Base-by-base conservation (phyloP, 176 grass and related monocot species). In the Phyllostachys edulis region DNA sequence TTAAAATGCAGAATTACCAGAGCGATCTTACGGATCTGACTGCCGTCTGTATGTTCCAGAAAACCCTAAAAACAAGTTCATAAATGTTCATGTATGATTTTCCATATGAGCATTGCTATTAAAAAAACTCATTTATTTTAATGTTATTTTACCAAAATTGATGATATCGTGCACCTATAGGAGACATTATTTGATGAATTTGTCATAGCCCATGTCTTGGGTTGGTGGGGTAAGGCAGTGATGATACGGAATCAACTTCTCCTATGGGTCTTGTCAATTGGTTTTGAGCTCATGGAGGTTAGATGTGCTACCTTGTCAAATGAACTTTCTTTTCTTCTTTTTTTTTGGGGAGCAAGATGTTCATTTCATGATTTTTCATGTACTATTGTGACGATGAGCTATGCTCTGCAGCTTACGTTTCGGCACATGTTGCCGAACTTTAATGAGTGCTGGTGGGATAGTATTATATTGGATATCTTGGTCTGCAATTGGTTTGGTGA, bases 401-500 rank as follows among this genome's bases (percentile, higher is more conserved):
- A 80, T 86, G 75, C 76, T 64, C 74, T 85, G 77, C 96, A 98
- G 96, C 86, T 95, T 42, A 98, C 93, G 32, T 98, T 98, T 89
- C 86, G 96, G 54, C 96, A 98, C 82, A 98, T 98, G 96, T 71
- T 98, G 77, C 93, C 96, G 57, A 98, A 98, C 79, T 98, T 98
- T 73, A 98, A 98, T 78, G 96, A 98, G 85, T 98, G 96, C 63
- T 97, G 94, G 94, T 97, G 94, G 94, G 94, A 93, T 79, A 97
- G 94, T 64, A 93, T 93, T 85, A 68, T 97, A 71, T 84, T 97
- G 80, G 94, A 97, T 83, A 97, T 97, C 41, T 70, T 97, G 67
- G 86, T 97, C 81, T 97, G 91, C 89, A 97, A 97, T 91, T 97
- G 94, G 94, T 97, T 97, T 73, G 94, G 94, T 97, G 80, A 93